A percentile compares a stretch with the other conserved stretches of the same genome.
Evolutionary conservation across 1,284 basidiomycete species (phyloP).

Genomic region (Singerocomus inundabilis): DNA sequence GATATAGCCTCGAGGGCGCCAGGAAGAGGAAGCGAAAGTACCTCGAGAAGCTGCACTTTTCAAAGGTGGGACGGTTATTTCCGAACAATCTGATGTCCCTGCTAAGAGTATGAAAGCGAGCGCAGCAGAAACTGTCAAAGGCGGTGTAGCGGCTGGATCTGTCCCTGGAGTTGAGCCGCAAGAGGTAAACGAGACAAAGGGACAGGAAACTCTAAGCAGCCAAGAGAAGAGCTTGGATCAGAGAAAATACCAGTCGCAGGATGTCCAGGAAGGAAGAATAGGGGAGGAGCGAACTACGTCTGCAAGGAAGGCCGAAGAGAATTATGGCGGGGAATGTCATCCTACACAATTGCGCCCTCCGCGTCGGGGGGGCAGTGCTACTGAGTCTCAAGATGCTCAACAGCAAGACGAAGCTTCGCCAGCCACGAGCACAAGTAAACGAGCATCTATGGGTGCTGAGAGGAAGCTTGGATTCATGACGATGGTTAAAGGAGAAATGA

Average conservation of each 20-base stretch:
- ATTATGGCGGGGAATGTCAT: conserved; percentile 26
- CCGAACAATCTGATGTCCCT: not conserved
- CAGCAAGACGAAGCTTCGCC: not conserved
- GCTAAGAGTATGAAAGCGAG: not conserved
- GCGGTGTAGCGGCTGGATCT: not conserved
- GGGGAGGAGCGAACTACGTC: not conserved
- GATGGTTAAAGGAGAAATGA: conserved; percentile 46
- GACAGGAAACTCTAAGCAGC: not conserved
- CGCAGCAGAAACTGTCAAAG: not conserved
- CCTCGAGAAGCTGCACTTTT: not conserved
- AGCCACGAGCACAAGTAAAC: not conserved
- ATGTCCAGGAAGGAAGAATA: not conserved
- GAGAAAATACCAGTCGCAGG: not conserved
- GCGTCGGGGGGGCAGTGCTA: conserved; percentile 19
- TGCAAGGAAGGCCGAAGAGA: not conserved
- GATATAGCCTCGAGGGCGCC: conserved; percentile 3
- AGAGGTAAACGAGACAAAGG: not conserved
- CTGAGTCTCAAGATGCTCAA: conserved; percentile 11
- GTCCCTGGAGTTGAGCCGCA: not conserved
- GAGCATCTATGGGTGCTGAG: conserved; percentile 19
- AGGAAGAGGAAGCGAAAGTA: not conserved
- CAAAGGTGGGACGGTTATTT: not conserved
- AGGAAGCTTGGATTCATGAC: conserved; percentile 40
- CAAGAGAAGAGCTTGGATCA: not conserved
- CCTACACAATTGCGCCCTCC: conserved; percentile 31